Conservation (phyloP, 1,139 yeast genomes). For the Yamadazyma dendronema region DNA sequence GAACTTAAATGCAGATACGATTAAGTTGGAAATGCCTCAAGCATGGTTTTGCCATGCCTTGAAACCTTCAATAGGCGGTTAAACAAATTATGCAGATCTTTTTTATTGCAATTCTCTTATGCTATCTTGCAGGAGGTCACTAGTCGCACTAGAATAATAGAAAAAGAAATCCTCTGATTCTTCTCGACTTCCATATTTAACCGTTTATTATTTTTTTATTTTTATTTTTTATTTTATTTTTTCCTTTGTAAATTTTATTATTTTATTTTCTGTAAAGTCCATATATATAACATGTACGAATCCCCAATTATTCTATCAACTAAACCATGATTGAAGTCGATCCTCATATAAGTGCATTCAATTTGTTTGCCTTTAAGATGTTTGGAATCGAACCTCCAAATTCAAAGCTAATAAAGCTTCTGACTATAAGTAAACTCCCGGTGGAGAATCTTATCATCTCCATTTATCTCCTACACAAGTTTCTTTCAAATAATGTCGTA, state of each 20-base stretch:
- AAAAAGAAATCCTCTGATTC: background rate
- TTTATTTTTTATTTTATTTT: background rate
- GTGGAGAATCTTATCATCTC: slow-evolving; percentile 30
- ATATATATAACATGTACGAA: background rate
- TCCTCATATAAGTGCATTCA: slow-evolving; percentile 6
- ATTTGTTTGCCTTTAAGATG: slow-evolving; percentile 4
- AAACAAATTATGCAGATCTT: background rate
- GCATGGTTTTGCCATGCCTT: too few species aligned
- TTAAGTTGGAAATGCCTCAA: background rate
- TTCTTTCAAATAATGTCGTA: slow-evolving; percentile 20
- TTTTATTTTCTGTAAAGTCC: background rate
- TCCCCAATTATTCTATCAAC: background rate
- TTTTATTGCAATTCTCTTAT: background rate
- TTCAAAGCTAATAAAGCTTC: slow-evolving; percentile 10
- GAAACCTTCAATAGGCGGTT: background rate
- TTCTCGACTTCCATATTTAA: background rate
- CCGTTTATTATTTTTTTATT: background rate
- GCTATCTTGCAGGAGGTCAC: background rate
- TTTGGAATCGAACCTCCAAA: slow-evolving; percentile 7
- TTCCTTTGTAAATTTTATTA: background rate
- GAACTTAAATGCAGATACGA: too few species aligned
- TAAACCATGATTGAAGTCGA: slow-evolving; percentile 1
- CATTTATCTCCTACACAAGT: slow-evolving; percentile 30
- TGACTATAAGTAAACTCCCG: slow-evolving; percentile 26
- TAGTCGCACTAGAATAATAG: background rate